phyloP scores from a whole-genome alignment of 2,329 filamentous ascomycete species.

The Microdochium paspali region DNA sequence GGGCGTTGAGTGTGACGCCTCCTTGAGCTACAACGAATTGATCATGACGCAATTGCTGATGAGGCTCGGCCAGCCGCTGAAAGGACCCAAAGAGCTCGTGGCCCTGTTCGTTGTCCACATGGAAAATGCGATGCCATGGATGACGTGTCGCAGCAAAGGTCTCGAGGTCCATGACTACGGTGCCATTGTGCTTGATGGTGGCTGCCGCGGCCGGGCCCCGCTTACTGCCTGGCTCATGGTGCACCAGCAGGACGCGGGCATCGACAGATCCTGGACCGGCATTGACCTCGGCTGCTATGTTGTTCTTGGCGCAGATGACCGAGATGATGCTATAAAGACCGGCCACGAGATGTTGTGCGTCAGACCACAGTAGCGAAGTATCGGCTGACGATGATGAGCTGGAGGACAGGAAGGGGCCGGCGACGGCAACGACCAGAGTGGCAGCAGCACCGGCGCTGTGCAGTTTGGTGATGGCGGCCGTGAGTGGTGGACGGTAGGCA shows the following conservation, averaged over 20 bases:
- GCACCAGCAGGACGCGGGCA: constrained; percentile 62
- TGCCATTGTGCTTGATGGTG: constrained; percentile 24
- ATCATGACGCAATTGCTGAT: constrained; percentile 35
- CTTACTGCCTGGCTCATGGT: constrained; percentile 40
- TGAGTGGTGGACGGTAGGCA: constrained; percentile 51
- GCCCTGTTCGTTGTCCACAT: constrained; percentile 55
- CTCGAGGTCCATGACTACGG: constrained; percentile 37
- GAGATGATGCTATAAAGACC: constrained; percentile 71
- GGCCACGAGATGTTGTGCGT: constrained; percentile 66
- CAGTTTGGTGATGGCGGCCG: constrained; percentile 37
- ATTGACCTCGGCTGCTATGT: constrained; percentile 48
- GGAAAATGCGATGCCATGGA: constrained; percentile 57
- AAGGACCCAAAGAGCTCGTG: constrained; percentile 45
- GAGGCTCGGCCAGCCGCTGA: constrained; percentile 34
- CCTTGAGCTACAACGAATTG: constrained; percentile 43
- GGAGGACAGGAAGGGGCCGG: constrained; percentile 46
- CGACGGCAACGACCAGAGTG: constrained; percentile 46
- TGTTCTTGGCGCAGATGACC: constrained; percentile 55
- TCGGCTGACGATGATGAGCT: constrained; percentile 37
- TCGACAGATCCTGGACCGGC: constrained; percentile 63
- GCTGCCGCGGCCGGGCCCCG: constrained; percentile 3
- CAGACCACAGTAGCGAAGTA: constrained; percentile 50
- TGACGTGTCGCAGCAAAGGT: constrained; percentile 43
- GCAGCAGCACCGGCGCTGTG: constrained; percentile 18
- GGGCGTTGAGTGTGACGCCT: constrained; percentile 35